phyloP scores from a whole-genome alignment of 768 basidiomycete species.

The Russula sp. region DNA sequence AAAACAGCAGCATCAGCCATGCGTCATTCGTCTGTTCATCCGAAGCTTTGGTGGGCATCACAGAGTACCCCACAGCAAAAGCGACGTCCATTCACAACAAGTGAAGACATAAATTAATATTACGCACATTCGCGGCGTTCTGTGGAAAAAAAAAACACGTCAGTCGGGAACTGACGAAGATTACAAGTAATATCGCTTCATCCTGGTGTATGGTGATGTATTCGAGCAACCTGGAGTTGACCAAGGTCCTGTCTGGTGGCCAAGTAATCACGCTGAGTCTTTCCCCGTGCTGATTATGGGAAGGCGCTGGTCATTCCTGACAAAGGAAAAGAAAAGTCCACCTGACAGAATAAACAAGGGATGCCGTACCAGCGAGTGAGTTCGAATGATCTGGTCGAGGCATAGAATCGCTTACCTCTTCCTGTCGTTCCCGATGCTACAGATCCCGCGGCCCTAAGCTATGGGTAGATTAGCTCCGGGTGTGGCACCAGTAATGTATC shows the following conservation, averaged over 20 bases:
- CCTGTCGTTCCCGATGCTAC: background rate
- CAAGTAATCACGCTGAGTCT: background rate
- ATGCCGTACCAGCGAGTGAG: background rate
- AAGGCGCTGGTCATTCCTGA: background rate
- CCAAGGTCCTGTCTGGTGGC: background rate
- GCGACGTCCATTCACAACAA: background rate
- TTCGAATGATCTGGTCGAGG: background rate
- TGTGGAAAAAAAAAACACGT: background rate
- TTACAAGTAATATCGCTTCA: background rate
- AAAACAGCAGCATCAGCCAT: conserved; percentile 8
- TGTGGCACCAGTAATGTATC: background rate
- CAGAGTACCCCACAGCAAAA: background rate
- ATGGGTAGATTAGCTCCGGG: background rate
- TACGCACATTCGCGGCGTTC: conserved; percentile 5
- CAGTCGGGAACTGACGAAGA: background rate
- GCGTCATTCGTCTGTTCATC: background rate
- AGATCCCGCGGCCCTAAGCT: conserved; percentile 6
- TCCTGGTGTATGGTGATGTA: background rate
- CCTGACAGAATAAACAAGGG: conserved; percentile 6
- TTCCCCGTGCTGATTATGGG: background rate
- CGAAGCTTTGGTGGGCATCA: background rate
- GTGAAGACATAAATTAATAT: background rate
- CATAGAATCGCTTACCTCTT: conserved; percentile 2
- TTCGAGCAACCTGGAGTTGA: background rate
- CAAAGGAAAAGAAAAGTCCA: background rate